These are phyloP conservation scores for Arbutus unedo DNA, from an alignment of 148 eudicot genomes.

Conservation along the genomic window DNA sequence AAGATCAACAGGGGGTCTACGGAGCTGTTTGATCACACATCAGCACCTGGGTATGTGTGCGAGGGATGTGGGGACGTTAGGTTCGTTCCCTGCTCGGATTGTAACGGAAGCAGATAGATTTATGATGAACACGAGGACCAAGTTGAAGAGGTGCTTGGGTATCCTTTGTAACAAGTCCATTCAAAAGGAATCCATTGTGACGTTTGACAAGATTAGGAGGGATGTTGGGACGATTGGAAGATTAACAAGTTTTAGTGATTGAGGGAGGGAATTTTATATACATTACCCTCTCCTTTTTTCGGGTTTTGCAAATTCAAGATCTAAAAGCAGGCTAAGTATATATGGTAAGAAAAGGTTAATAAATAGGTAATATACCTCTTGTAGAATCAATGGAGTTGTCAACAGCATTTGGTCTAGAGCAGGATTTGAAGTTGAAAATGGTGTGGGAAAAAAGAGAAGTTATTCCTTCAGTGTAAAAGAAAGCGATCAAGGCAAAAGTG, in stretches of 20 bases:
- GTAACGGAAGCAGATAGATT: conserved; percentile 79
- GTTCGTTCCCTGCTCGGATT: conserved; percentile 72
- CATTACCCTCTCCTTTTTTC: too few species aligned
- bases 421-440: conserved; percentile 37
- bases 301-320: background rate
- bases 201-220: too few species aligned
- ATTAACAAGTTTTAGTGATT: too few species aligned
- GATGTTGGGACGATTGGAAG: too few species aligned
- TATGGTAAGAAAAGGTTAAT: background rate
- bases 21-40: too few species aligned
- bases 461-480: conserved; percentile 64
- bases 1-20: too few species aligned
- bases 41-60: conserved; percentile 45
- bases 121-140: conserved; percentile 76
- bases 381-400: conserved; percentile 18
- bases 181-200: too few species aligned
- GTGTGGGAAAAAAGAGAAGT: conserved; percentile 37
- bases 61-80: conserved; percentile 70
- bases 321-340: background rate
- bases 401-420: conserved; percentile 33
- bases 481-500: conserved; percentile 44
- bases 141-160: conserved; percentile 54
- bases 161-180: too few species aligned
- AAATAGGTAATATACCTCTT: background rate
- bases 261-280: too few species aligned